Evolutionary conservation across 106 monocot genomes (phyloP), one percentile per base, ranked within the genome.

Genomic region (Dendrobium catenatum): DNA sequence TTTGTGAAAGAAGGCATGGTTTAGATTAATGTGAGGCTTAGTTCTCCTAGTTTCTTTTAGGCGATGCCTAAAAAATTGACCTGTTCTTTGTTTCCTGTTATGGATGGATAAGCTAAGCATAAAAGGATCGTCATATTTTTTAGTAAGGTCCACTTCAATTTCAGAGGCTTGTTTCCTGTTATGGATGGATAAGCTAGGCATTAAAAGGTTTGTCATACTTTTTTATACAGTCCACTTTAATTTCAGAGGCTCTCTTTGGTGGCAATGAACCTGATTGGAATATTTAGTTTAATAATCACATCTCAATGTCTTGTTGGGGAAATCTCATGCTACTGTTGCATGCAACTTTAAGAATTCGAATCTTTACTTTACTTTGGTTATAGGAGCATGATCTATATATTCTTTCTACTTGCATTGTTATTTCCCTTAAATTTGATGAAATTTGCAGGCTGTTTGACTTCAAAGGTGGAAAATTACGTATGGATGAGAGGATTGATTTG

Each of bases 401-500:
- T 70, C 0, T 70, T 37, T 33, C 33, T 74, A 44, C 74, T 44
- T 20, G 29, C 37, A 37, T n/a, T 42, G 43, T 17, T 42, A 6
- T 43, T 42, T 19, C 4, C 6, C 10, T 76, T 8, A 7, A 76
- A 76, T 49, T 24, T 48, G 22, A 2, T 20, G 41, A 7, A 76
- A 19, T 49, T 9, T 88, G 9, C 80, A 99, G 98, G 90, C 83
- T 99, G 24, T 95, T 99, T 89, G 91, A 95, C 80, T 93, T 89
- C 79, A 87, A 95, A 88, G 92, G 93, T 78, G 98, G 98, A 20
- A 99, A 88, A 78, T 76, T 99, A 58, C 91, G 93, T 33, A 91
- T 99, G 88, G 95, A 99, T 90, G 98, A 95, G 86, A 95, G 95
- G 83, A 87, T 99, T 80, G 88, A 99, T 86, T 88, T 95, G 24